phyloP scores from a whole-genome alignment of 2,329 filamentous ascomycete genomes.

The Sarocladiaceae sp. region DNA sequence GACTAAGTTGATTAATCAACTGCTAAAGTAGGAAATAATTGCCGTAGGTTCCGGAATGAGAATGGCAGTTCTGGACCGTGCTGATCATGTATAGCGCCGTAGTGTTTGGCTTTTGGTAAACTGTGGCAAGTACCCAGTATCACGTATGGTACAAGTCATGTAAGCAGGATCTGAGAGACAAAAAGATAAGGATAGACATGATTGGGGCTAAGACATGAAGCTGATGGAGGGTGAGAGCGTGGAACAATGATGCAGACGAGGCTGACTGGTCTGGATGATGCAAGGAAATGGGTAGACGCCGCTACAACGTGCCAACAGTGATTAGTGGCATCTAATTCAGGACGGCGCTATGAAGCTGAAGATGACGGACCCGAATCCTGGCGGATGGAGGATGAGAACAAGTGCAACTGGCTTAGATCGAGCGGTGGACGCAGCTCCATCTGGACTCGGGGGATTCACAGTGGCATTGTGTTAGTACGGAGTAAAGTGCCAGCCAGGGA shows the following conservation, averaged over 20 bases:
- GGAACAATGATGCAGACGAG: not conserved
- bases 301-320: not conserved
- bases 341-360: no score
- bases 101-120: no score
- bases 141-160: no score
- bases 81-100: no score
- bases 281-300: not conserved
- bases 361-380: not conserved
- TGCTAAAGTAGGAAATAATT: not conserved
- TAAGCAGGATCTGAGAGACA: not conserved
- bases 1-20: not conserved
- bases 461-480: not conserved
- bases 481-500: no score
- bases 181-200: not conserved
- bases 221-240: not conserved
- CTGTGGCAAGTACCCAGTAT: no score
- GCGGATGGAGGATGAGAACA: not conserved
- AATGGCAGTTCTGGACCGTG: not conserved
- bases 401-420: not conserved
- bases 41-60: not conserved
- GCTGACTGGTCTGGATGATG: not conserved
- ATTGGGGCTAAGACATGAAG: not conserved
- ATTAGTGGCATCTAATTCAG: not conserved
- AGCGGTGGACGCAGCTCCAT: not conserved
- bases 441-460: conserved; percentile 1